Conservation (phyloP, 2,329 filamentous ascomycete genomes). For the Aspergillus transmontanensis region DNA sequence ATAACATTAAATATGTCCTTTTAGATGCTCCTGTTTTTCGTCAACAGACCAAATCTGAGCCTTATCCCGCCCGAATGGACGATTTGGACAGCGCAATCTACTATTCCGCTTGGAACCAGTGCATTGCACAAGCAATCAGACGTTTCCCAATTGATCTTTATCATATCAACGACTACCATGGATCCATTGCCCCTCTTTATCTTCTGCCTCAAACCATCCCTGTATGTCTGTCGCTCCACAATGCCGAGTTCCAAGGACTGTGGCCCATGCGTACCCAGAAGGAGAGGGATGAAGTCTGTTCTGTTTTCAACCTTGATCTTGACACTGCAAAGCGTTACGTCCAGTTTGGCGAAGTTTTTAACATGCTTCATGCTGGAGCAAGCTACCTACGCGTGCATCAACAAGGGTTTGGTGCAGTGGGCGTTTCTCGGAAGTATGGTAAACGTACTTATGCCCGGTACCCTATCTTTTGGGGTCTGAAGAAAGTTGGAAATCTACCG, state of each 20-base stretch:
- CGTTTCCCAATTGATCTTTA: slow-evolving; percentile 67
- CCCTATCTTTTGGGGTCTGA: slow-evolving; percentile 69
- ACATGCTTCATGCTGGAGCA: slow-evolving; percentile 67
- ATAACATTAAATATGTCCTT: slow-evolving; percentile 70
- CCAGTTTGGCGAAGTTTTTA: slow-evolving; percentile 70
- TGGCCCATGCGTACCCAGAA: slow-evolving; percentile 67
- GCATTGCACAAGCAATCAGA: slow-evolving; percentile 64
- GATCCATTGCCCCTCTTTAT: slow-evolving; percentile 65
- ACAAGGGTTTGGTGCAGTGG: slow-evolving; percentile 68
- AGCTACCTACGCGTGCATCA: slow-evolving; percentile 69
- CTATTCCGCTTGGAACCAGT: slow-evolving; percentile 72
- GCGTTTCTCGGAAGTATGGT: slow-evolving; percentile 69
- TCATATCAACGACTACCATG: slow-evolving; percentile 69
- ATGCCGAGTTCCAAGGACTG: slow-evolving; percentile 69
- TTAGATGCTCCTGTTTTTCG: slow-evolving; percentile 69
- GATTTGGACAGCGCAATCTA: slow-evolving; percentile 69
- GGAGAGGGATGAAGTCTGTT: slow-evolving; percentile 65
- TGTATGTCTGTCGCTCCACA: slow-evolving; percentile 66
- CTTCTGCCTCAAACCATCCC: slow-evolving; percentile 65
- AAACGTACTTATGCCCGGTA: slow-evolving; percentile 67
- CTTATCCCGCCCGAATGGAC: slow-evolving; percentile 70
- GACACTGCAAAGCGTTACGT: slow-evolving; percentile 63
- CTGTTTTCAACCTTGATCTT: slow-evolving; percentile 63
- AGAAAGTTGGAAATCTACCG: slow-evolving; percentile 63
- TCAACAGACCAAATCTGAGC: slow-evolving; percentile 63